A percentile compares a stretch with the other conserved stretches of the same genome.
phyloP scores from a whole-genome alignment of 2,329 filamentous ascomycete genomes.

The Aspergillus sp. region DNA sequence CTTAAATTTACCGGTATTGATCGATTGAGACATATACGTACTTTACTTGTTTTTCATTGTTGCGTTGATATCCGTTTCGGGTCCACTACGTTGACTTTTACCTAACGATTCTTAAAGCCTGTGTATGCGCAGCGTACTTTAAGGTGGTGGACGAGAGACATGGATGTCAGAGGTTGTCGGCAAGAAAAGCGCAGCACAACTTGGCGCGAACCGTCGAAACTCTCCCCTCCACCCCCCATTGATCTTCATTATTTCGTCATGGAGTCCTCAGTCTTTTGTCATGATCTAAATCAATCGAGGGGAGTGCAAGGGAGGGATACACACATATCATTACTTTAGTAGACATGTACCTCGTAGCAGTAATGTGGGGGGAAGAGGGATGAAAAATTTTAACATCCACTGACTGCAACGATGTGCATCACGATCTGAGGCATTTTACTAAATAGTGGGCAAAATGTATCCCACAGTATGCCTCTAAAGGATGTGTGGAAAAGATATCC shows the following conservation, averaged over 20 bases:
- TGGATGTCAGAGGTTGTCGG: neutral
- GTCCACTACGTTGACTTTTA: neutral
- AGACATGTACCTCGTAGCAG: neutral
- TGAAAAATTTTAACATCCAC: neutral
- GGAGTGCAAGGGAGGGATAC: neutral
- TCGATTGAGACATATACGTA: conserved; percentile 10
- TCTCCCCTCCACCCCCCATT: neutral
- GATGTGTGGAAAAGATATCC: conserved; percentile 3
- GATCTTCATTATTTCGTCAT: conserved; percentile 6
- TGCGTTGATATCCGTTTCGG: neutral
- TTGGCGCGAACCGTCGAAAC: neutral
- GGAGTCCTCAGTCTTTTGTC: neutral
- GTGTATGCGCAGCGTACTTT: neutral
- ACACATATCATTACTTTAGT: neutral
- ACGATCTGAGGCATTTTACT: neutral
- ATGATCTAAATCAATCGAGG: neutral
- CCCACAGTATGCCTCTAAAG: too few relatives aligned
- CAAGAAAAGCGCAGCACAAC: neutral
- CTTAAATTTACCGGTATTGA: neutral
- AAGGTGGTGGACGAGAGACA: conserved; percentile 12
- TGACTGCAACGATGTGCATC: neutral
- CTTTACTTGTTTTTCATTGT: neutral
- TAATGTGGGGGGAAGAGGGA: neutral
- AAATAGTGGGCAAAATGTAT: neutral
- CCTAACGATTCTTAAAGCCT: conserved; percentile 8